Percentiles rank a stretch among this genome's conserved stretches.
phyloP scores from a whole-genome alignment of 148 eudicot genomes.

The Rhododendron vialii region DNA sequence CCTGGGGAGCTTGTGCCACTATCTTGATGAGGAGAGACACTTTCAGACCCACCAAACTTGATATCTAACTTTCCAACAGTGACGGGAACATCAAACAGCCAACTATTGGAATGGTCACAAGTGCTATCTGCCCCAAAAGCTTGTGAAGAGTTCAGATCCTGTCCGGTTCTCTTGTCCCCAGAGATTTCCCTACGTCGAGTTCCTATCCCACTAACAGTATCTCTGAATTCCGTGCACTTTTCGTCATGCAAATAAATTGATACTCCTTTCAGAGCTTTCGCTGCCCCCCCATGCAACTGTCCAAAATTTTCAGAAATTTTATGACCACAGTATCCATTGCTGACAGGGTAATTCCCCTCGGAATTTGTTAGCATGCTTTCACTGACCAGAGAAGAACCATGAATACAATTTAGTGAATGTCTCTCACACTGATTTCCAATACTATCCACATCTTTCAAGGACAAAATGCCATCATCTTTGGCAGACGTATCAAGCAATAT shows the following conservation, averaged over 20 bases:
- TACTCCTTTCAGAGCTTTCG: slow-evolving; percentile 18
- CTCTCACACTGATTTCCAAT: slow-evolving; percentile 18
- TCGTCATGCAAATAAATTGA: slow-evolving; percentile 37
- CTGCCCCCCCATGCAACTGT: neutral
- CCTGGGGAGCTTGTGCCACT: slow-evolving; percentile 26
- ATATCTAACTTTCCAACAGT: slow-evolving; percentile 23
- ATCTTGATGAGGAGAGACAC: slow-evolving; percentile 25
- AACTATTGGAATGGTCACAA: slow-evolving; percentile 24
- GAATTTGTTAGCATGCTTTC: slow-evolving; percentile 24
- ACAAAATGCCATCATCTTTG: slow-evolving; percentile 16
- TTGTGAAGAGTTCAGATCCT: slow-evolving; percentile 14
- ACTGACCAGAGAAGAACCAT: slow-evolving; percentile 24
- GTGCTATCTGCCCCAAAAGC: slow-evolving; percentile 30
- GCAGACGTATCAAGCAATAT: slow-evolving; percentile 18
- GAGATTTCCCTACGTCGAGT: slow-evolving; percentile 9
- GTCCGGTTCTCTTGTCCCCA: slow-evolving; percentile 19
- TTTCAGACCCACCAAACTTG: slow-evolving; percentile 22
- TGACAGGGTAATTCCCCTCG: slow-evolving; percentile 4
- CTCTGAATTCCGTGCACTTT: slow-evolving; percentile 25
- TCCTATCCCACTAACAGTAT: slow-evolving; percentile 24
- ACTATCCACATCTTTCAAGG: slow-evolving; percentile 16
- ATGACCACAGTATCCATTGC: slow-evolving; percentile 9
- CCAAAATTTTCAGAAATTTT: neutral
- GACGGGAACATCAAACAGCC: slow-evolving; percentile 40
- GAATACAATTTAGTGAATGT: slow-evolving; percentile 8